Evolutionary conservation across 2,329 filamentous ascomycete species (phyloP).

Genomic region (Orbilia ellipsospora): DNA sequence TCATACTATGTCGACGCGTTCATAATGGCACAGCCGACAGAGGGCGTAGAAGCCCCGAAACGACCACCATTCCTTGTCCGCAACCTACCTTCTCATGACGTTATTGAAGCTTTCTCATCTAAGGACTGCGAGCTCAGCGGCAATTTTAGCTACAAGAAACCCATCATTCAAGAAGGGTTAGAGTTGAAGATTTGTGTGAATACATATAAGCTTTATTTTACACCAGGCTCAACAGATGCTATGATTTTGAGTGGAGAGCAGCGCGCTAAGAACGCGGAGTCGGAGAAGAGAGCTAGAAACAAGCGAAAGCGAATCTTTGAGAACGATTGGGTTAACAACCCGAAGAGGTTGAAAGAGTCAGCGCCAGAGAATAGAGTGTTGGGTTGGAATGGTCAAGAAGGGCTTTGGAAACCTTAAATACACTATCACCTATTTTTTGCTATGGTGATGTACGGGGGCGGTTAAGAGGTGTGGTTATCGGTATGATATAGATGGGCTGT

Average conservation of each 20-base stretch:
- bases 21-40: slow-evolving; percentile 86
- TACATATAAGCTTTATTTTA: slow-evolving; percentile 82
- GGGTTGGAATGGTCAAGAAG: slow-evolving; percentile 27
- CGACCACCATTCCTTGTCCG: slow-evolving; percentile 77
- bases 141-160: slow-evolving; percentile 61
- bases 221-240: slow-evolving; percentile 74
- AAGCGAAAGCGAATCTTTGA: slow-evolving; percentile 66
- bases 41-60: slow-evolving; percentile 75
- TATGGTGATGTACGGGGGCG: neutral
- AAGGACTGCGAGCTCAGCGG: slow-evolving; percentile 66
- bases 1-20: slow-evolving; percentile 96
- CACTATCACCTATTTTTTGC: neutral
- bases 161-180: slow-evolving; percentile 70
- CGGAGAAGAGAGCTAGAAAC: slow-evolving; percentile 61
- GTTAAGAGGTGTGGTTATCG: neutral
- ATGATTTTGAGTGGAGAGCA: slow-evolving; percentile 66
- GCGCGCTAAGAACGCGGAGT: slow-evolving; percentile 59
- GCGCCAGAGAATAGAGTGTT: slow-evolving; percentile 31
- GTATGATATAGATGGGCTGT: slow-evolving; percentile 15
- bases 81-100: slow-evolving; percentile 73
- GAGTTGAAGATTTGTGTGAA: slow-evolving; percentile 79
- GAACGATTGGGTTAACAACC: slow-evolving; percentile 68
- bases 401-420: slow-evolving; percentile 42
- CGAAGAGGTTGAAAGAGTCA: slow-evolving; percentile 65
- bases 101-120: slow-evolving; percentile 70